Base-by-base conservation (phyloP, 1,139 yeast species). In the Geotrichum fermentans region DNA sequence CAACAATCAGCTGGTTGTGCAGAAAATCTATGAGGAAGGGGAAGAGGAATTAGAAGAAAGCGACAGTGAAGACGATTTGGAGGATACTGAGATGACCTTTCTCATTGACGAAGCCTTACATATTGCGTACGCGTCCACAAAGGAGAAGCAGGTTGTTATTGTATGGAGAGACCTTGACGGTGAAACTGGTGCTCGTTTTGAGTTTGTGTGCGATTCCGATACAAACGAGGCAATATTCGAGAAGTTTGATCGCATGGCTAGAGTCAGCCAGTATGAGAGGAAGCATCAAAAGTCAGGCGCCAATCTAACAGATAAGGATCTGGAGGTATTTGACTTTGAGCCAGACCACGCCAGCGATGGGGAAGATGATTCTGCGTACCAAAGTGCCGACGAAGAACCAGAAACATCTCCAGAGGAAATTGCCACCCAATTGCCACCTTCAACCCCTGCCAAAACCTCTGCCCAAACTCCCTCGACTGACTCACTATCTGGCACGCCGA, bases 111-210 rank as follows among this genome's bases (percentile, higher is more conserved):
- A 78, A 55, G 79, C 80, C 4, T 70, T 90, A 52, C 56, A 71
- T 70, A 51, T 73, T 78, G 57, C 74, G 71, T 65, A 72, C 73
- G 44, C 72, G 55, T 61, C 63, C 39, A 70, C 72, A 39, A 63
- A 67, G 35, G 72, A 72, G 7, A 78, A 74, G 6, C 66, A 72
- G 5, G 64, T 73, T 39, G 80, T 83, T 1, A 75, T 92, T 40
- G 73, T 82, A 0, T 92, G 98, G 98, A 72, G 71, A 22, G 96
- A 92, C 58, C 63, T 82, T 46, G 83, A 83, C 45, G 96, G 96
- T 28, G 96, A 88, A 58, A 72, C 74, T n/a, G 97, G 90, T 14
- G 97, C 90, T 62, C 70, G 74, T 53, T 89, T 84, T 66, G 95
- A 88, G 65, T 90, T 88, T 67, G 74, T 84, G 18, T 78, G 89